These are phyloP conservation scores for Phlegmacium glaucopus DNA, from an alignment of 768 basidiomycete genomes.

Conservation along the genomic window DNA sequence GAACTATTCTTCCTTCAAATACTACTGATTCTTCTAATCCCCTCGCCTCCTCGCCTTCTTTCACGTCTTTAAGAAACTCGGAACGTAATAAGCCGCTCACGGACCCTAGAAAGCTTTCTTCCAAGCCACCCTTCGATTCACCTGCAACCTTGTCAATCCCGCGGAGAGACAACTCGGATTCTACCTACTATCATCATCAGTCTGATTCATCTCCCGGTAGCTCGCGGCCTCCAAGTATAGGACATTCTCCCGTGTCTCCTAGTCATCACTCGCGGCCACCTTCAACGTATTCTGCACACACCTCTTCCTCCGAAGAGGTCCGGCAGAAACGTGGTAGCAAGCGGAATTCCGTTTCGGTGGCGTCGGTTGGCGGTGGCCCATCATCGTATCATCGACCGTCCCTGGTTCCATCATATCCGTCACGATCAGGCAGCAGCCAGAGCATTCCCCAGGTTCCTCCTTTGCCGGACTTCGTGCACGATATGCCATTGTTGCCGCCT, in stretches of 20 bases:
- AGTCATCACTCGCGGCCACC: slow-evolving; percentile 46
- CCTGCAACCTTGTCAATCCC: slow-evolving; percentile 27
- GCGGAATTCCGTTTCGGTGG: slow-evolving; percentile 36
- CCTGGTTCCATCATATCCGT: slow-evolving; percentile 30
- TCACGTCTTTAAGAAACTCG: slow-evolving; percentile 34
- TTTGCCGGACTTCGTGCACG: slow-evolving; percentile 46
- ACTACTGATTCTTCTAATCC: slow-evolving; percentile 24
- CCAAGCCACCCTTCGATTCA: slow-evolving; percentile 33
- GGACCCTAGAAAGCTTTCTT: slow-evolving; percentile 35
- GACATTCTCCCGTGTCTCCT: slow-evolving; percentile 33
- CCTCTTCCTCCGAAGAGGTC: slow-evolving; percentile 56
- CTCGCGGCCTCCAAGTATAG: slow-evolving; percentile 47
- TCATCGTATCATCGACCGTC: slow-evolving; percentile 9
- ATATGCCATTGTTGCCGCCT: slow-evolving; percentile 71
- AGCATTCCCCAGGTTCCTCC: slow-evolving; percentile 34
- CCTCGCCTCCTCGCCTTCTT: slow-evolving; percentile 32
- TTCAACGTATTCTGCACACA: slow-evolving; percentile 51
- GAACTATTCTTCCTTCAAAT: slow-evolving; percentile 31
- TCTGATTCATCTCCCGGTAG: slow-evolving; percentile 49
- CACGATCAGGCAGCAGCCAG: slow-evolving; percentile 38
- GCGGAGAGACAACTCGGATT: slow-evolving; percentile 33
- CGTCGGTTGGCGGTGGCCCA: slow-evolving; percentile 8
- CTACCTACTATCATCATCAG: slow-evolving; percentile 21
- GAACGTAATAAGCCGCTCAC: slow-evolving; percentile 38
- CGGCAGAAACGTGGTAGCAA: slow-evolving; percentile 36